These are phyloP conservation scores for Plasmodium reichenowi DNA, from an alignment of 169 alveolate genomes.

Conservation along the genomic window DNA sequence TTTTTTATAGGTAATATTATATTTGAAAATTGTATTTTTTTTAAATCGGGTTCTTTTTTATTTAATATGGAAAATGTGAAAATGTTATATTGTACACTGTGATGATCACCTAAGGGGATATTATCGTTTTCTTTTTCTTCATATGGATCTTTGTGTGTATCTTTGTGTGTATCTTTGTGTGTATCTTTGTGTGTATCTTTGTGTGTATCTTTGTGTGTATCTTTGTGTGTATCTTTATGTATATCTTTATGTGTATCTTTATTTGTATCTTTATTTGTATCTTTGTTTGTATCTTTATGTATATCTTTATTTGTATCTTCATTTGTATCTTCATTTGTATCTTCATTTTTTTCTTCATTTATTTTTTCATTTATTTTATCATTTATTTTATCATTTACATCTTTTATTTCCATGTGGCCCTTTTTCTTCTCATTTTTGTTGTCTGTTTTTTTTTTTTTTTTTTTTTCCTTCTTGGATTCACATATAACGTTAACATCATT, in stretches of 20 bases:
- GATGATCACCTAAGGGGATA: no score
- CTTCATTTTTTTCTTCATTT: background rate
- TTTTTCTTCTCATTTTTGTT: no score
- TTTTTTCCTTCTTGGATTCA: no score
- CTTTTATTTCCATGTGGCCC: background rate
- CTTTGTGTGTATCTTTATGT: background rate
- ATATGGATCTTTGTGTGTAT: background rate
- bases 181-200: background rate
- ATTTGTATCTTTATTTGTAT: background rate
- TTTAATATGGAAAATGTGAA: slow-evolving; percentile 4
- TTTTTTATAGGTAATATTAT: slow-evolving; percentile 1
- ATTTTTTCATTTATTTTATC: no score
- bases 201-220: background rate
- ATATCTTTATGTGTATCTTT: background rate
- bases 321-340: background rate
- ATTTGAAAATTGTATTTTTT: slow-evolving; percentile 2
- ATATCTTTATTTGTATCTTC: background rate
- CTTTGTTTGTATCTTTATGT: background rate
- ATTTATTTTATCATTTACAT: no score
- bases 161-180: background rate
- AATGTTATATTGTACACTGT: background rate
- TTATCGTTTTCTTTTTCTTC: background rate
- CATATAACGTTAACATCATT: no score
- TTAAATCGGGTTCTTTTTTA: background rate
- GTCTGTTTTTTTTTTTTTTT: no score